phyloP scores from a whole-genome alignment of 2,329 filamentous ascomycete genomes.

The Xylariaceae sp. region DNA sequence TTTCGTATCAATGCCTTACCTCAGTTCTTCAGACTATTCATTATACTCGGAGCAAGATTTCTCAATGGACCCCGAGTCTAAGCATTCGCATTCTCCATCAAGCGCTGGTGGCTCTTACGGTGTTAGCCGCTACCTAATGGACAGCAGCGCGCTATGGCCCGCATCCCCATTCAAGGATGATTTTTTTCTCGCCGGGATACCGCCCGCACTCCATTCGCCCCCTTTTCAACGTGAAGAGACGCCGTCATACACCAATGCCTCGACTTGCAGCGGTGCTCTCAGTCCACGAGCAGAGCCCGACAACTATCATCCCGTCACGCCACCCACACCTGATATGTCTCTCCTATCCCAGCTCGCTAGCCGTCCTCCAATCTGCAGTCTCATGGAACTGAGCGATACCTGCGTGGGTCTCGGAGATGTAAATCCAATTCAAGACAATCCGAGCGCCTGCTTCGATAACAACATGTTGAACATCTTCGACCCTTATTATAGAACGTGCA shows the following conservation, averaged over 20 bases:
- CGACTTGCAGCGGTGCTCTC: conserved; percentile 34
- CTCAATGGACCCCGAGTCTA: conserved; percentile 28
- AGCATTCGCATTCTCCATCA: conserved; percentile 20
- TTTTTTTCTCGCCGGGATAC: conserved; percentile 14
- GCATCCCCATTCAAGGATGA: conserved; percentile 19
- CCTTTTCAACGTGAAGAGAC: conserved; percentile 32
- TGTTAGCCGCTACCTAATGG: conserved; percentile 28
- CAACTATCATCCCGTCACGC: conserved; percentile 33
- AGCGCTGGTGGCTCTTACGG: conserved; percentile 20
- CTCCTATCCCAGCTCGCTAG: conserved; percentile 32
- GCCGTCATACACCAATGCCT: conserved; percentile 37
- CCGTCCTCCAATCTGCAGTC: conserved; percentile 29
- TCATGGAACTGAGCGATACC: conserved; percentile 29
- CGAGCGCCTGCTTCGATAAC: conserved; percentile 30
- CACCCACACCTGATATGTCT: conserved; percentile 36
- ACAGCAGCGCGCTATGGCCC: conserved; percentile 29
- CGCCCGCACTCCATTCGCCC: conserved; percentile 20
- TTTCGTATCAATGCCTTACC: conserved; percentile 7
- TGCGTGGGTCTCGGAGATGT: conserved; percentile 36
- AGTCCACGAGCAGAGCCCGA: conserved; percentile 40
- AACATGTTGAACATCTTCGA: conserved; percentile 16
- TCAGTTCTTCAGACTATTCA: conserved; percentile 16
- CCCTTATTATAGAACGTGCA: conserved; percentile 28
- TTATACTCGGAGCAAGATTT: conserved; percentile 18
- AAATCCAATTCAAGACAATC: conserved; percentile 30